These are phyloP conservation scores for Streptanthus diversifolius DNA, from an alignment of 345 rosid genomes.

Conservation along the genomic window DNA sequence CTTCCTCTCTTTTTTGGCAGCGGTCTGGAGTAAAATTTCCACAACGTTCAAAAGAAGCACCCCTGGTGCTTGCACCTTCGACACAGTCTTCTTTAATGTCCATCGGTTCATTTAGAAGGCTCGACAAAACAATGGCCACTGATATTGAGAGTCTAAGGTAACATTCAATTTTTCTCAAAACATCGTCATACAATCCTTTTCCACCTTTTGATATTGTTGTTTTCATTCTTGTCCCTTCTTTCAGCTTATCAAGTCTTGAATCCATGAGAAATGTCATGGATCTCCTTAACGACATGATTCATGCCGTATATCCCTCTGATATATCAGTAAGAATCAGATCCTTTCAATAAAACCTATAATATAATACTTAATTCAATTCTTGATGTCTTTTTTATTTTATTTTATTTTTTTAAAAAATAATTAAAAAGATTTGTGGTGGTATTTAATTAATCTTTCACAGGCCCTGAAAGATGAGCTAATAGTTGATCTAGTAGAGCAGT, in stretches of 20 bases:
- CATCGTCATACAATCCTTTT: background rate
- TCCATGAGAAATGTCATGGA: slow-evolving; percentile 76
- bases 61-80: slow-evolving; percentile 80
- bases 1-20: slow-evolving; percentile 34
- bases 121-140: slow-evolving; percentile 89
- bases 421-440: too few species aligned
- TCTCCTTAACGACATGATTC: slow-evolving; percentile 82
- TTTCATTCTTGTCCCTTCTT: background rate
- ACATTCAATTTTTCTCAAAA: background rate
- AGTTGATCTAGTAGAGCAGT: slow-evolving; percentile 71
- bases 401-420: too few species aligned
- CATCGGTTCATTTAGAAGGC: slow-evolving; percentile 70
- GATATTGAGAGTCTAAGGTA: slow-evolving; percentile 79
- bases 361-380: background rate
- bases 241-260: slow-evolving; percentile 71
- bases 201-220: background rate
- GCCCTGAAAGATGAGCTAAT: slow-evolving; percentile 88
- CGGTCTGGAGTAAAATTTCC: slow-evolving; percentile 78
- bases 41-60: slow-evolving; percentile 58
- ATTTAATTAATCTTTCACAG: slow-evolving; percentile 33
- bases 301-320: slow-evolving; percentile 67
- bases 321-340: slow-evolving; percentile 43
- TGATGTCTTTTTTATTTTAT: too few species aligned
- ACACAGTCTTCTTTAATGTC: slow-evolving; percentile 57
- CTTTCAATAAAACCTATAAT: background rate